These are phyloP conservation scores for Pseudogymnoascus verrucosus DNA, from an alignment of 2,329 filamentous ascomycete genomes.

Conservation along the genomic window DNA sequence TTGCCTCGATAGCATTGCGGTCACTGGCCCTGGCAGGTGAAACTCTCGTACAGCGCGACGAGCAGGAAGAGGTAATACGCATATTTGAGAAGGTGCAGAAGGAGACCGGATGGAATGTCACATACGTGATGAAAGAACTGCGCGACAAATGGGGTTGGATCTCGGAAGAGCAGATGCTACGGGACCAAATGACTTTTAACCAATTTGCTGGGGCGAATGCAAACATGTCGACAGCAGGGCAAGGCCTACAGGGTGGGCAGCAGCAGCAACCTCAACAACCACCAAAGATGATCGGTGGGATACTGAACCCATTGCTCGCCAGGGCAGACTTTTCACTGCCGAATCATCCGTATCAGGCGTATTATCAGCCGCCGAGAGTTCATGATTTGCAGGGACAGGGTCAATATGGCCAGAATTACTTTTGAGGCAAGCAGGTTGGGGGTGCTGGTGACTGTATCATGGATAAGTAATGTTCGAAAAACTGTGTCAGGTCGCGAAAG, in stretches of 20 bases:
- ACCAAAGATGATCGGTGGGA: conserved; percentile 36
- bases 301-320: conserved; percentile 63
- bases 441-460: neutral
- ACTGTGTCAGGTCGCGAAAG: neutral
- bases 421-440: neutral
- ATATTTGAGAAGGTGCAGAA: conserved; percentile 69
- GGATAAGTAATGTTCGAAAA: neutral
- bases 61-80: conserved; percentile 72
- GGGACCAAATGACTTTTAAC: conserved; percentile 11
- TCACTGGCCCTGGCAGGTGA: conserved; percentile 72
- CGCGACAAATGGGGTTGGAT: conserved; percentile 71
- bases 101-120: conserved; percentile 72
- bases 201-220: conserved; percentile 10
- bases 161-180: conserved; percentile 25
- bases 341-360: conserved; percentile 73
- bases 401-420: conserved; percentile 18
- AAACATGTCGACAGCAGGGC: conserved; percentile 12
- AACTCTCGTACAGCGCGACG: conserved; percentile 56
- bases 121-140: conserved; percentile 63
- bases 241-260: conserved; percentile 18
- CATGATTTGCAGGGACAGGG: conserved; percentile 21
- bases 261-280: conserved; percentile 19
- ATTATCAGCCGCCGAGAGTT: conserved; percentile 65
- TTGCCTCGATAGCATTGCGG: conserved; percentile 70
- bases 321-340: conserved; percentile 68